A percentile compares a stretch with the other conserved stretches of the same genome.
These are phyloP conservation scores for Populus tremula DNA, from an alignment of 345 rosid species.

Conservation along the genomic window DNA sequence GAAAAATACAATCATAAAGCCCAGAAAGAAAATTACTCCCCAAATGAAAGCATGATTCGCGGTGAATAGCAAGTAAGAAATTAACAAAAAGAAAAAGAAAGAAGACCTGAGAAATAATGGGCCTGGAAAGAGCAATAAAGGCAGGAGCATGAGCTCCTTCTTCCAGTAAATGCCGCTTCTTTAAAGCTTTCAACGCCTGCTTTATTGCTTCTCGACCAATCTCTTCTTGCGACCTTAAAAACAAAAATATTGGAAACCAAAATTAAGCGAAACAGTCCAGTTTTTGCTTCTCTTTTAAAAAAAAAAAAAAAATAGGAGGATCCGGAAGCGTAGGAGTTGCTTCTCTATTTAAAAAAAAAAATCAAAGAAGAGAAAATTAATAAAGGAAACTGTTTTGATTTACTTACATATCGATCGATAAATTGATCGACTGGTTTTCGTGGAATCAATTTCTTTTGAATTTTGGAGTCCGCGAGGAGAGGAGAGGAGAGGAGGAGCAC, in stretches of 20 bases:
- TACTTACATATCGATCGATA: slow-evolving; percentile 5
- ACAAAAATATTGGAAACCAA: background rate
- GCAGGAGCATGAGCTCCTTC: slow-evolving; percentile 95
- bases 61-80: background rate
- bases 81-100: background rate
- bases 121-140: slow-evolving; percentile 66
- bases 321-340: too few species aligned
- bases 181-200: slow-evolving; percentile 77
- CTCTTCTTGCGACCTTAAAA: slow-evolving; percentile 36
- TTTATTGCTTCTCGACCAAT: slow-evolving; percentile 62
- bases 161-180: slow-evolving; percentile 80
- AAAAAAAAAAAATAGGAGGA: too few species aligned
- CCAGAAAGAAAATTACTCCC: background rate
- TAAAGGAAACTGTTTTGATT: background rate
- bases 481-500: background rate
- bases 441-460: too few species aligned
- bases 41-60: background rate
- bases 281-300: background rate
- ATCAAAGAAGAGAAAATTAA: background rate
- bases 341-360: background rate
- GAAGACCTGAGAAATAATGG: slow-evolving; percentile 73
- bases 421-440: background rate
- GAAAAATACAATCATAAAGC: too few species aligned
- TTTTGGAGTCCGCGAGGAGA: background rate
- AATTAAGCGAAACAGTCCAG: background rate